These are phyloP conservation scores for Leccinum cinnamomeum DNA, from an alignment of 1,284 basidiomycete species.

Conservation along the genomic window DNA sequence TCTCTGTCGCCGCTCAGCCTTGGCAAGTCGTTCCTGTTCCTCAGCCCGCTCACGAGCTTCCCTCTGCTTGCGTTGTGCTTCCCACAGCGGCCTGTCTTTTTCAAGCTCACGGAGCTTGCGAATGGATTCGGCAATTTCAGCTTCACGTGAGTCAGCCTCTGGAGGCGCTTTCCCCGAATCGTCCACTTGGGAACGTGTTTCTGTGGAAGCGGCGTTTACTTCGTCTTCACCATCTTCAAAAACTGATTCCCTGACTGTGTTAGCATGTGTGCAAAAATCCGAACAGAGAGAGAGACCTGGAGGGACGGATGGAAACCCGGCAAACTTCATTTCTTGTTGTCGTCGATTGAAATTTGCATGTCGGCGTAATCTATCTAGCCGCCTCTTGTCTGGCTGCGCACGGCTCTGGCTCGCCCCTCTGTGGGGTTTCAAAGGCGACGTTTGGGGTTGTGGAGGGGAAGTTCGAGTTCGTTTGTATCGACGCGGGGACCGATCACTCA, in stretches of 20 bases:
- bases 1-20: constrained; percentile 38
- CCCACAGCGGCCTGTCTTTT: constrained; percentile 61
- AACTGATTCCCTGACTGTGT: constrained; percentile 32
- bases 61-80: constrained; percentile 49
- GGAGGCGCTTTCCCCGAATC: neutral
- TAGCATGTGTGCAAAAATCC: constrained; percentile 3
- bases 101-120: constrained; percentile 70
- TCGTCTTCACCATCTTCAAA: constrained; percentile 40
- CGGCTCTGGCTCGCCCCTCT: constrained; percentile 41
- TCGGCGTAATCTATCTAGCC: constrained; percentile 38
- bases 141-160: constrained; percentile 40
- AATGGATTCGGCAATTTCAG: constrained; percentile 61
- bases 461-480: constrained; percentile 49
- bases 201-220: neutral
- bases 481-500: constrained; percentile 27
- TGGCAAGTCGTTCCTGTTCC: constrained; percentile 39
- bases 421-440: constrained; percentile 42
- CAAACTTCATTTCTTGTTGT: constrained; percentile 1
- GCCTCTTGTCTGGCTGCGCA: constrained; percentile 43
- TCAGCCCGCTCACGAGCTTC: constrained; percentile 46
- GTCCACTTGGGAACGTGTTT: constrained; percentile 11
- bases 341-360: constrained; percentile 38
- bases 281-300: constrained; percentile 18
- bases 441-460: constrained; percentile 46
- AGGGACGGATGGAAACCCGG: constrained; percentile 14